Conservation (phyloP, 352 stramenopile genomes). For the Globisporangium ultimum region DNA sequence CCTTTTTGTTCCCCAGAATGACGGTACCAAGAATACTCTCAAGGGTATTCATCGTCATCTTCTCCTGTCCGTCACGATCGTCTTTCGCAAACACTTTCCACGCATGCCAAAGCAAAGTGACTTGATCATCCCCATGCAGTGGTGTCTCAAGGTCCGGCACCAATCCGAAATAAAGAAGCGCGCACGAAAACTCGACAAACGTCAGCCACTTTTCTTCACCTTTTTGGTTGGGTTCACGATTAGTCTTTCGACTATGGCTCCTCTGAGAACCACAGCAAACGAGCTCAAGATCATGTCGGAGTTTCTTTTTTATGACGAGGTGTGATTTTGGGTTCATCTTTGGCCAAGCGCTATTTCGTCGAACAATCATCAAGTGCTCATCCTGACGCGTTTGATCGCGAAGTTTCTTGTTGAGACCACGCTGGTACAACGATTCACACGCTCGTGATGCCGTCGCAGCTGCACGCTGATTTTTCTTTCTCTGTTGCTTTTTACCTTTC, state of each 20-base stretch:
- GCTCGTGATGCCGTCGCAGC: conserved; percentile 22
- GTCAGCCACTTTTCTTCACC: conserved; percentile 8
- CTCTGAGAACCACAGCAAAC: conserved; percentile 19
- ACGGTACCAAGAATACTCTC: conserved; percentile 22
- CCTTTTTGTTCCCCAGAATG: conserved; percentile 11
- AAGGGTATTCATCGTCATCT: conserved; percentile 11
- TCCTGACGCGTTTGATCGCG: conserved; percentile 23
- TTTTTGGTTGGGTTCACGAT: conserved; percentile 1
- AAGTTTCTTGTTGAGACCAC: conserved; percentile 34
- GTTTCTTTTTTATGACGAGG: conserved; percentile 31
- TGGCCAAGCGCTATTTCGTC: conserved; percentile 19
- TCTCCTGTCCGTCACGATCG: conserved; percentile 9
- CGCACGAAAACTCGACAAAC: conserved; percentile 59
- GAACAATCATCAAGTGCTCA: conserved; percentile 17
- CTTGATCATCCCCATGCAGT: conserved; percentile 23
- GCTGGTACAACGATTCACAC: conserved; percentile 53
- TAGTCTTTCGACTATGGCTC: background rate
- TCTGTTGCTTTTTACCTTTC: conserved; percentile 9
- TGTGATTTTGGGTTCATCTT: conserved; percentile 36
- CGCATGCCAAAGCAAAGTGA: conserved; percentile 52
- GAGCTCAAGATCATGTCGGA: conserved; percentile 32
- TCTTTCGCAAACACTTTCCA: conserved; percentile 31
- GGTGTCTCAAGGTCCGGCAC: conserved; percentile 34
- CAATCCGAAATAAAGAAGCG: conserved; percentile 54
- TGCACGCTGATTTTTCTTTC: conserved; percentile 14